Evolutionary conservation across 805 yeast genomes (phyloP).

Genomic region (Candida koratica): DNA sequence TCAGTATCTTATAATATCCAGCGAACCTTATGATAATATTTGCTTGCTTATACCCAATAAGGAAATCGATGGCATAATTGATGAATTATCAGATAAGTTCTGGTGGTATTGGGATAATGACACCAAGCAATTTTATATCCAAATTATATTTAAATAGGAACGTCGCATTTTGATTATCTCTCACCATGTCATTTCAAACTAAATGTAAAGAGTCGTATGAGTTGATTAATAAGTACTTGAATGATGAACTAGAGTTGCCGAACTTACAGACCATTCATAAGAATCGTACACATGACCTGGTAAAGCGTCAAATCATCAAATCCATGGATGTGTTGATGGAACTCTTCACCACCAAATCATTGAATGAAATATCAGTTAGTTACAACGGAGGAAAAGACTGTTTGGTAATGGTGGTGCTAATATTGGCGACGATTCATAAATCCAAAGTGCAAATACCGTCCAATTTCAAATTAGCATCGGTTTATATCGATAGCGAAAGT

Average conservation of each 20-base stretch:
- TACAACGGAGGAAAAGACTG: conserved; percentile 98
- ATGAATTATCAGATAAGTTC: conserved; percentile 29
- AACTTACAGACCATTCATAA: neutral
- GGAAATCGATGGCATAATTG: conserved; percentile 37
- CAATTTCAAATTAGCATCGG: conserved; percentile 47
- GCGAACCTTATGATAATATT: conserved; percentile 84
- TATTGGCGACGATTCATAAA: conserved; percentile 49
- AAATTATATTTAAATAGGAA: conserved; percentile 34
- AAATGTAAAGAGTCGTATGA: conserved; percentile 31
- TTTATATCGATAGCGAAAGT: conserved; percentile 70
- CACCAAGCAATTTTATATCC: conserved; percentile 63
- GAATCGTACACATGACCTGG: conserved; percentile 11
- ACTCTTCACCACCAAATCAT: conserved; percentile 25
- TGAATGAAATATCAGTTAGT: conserved; percentile 66
- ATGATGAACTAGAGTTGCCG: conserved; percentile 21
- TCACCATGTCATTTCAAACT: conserved; percentile 12
- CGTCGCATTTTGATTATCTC: too few species aligned
- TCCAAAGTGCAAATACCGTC: conserved; percentile 17
- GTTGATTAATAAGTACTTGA: conserved; percentile 28
- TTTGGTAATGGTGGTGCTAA: conserved; percentile 75
- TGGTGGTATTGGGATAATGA: conserved; percentile 79
- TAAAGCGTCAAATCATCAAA: conserved; percentile 25
- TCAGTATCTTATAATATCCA: conserved; percentile 78
- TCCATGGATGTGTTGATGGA: conserved; percentile 25
- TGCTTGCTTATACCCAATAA: conserved; percentile 72